Base-by-base conservation (phyloP, 805 yeast species). In the Metschnikowia dekortorum region DNA sequence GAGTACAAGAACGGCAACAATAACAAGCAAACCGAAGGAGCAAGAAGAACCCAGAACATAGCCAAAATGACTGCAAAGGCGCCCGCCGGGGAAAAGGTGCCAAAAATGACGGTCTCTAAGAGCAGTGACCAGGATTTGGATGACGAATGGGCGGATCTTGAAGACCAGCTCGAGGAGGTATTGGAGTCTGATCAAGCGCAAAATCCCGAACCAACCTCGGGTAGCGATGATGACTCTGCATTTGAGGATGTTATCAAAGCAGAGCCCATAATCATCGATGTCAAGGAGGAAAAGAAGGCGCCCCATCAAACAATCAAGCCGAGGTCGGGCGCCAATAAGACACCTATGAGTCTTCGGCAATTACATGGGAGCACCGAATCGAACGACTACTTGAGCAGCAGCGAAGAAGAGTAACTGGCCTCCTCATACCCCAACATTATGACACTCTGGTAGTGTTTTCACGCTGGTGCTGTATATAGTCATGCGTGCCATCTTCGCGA, bases 101-200 rank as follows among this genome's bases (percentile, higher is more conserved):
- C 43, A 2, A 39, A 34, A 16, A 30, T 9, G n/a, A 6, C 43
- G 9, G 34, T 29, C 26, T 9, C 34, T 6, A 48, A 45, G 4
- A 51, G 40, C 6, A 53, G 44, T 13, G 49, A 56, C 9, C 49
- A 50, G n/a, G 72, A 65, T 16, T 55, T 62, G 52, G 71, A 64
- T 30, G 76, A 73, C 56, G 77, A 73, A 30, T 73, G 73, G 51
- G 68, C 68, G 38, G 77, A 73, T 53, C 63, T 73, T 40, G 78
- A 73, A 46, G 71, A 71, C 49, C 74, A 73, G 51, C 57, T 73
- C 35, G 67, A 71, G 48, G 75, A 73, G 53, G 76, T 71, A 6
- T 57, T 73, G 37, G 75, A 64, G 33, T 67, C 41, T 22, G 43
- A 22, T 13, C 47, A 44, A 22, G 39, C 32, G 59, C 61, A 11